Evolutionary conservation across 1,284 basidiomycete genomes (phyloP), one percentile per base, ranked within the genome.

Genomic region (Boletus albobrunnescens): DNA sequence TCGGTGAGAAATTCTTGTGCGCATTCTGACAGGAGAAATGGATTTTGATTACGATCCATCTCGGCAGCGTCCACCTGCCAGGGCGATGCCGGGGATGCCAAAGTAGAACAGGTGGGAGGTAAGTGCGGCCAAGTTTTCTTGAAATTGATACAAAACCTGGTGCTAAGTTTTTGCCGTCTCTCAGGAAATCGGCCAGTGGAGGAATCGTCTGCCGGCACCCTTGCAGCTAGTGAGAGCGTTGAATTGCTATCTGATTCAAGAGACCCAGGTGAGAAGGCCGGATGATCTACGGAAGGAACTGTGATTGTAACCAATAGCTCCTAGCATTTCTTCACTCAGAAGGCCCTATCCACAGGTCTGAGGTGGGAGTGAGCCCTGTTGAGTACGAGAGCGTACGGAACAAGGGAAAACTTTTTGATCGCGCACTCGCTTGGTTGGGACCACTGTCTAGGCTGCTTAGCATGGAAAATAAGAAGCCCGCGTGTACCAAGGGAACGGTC

Each of bases 61-160:
- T n/a, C n/a, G n/a, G n/a, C n/a, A n/a, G n/a, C n/a, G n/a, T n/a
- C n/a, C n/a, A n/a, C n/a, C n/a, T n/a, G n/a, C n/a, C n/a, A n/a
- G n/a, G n/a, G 78, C 11, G 11, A 28, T 28, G 11, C 27, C 27
- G 8, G 12, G 27, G 27, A 4, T 28, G 8, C 27, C 5, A 13
- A 8, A 28, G 27, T 10, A 13, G 27, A 28, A 28, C 27, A 8
- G 12, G 27, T 28, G 27, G 27, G 12, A 28, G 27, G 27, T 28
- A 10, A 13, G 27, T 28, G 27, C 27, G n/a, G n/a, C n/a, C n/a
- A n/a, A n/a, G n/a, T n/a, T n/a, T 13, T 28, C 27, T 28, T 28
- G 6, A 28, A 10, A 13, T 28, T 13, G n/a, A n/a, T 13, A 10
- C 27, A 13, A 28, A 10, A 4, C 27, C 27, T 13, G 11, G 27